Base-by-base conservation (phyloP, 768 basidiomycete genomes). In the Macrolepiota albuminosa region DNA sequence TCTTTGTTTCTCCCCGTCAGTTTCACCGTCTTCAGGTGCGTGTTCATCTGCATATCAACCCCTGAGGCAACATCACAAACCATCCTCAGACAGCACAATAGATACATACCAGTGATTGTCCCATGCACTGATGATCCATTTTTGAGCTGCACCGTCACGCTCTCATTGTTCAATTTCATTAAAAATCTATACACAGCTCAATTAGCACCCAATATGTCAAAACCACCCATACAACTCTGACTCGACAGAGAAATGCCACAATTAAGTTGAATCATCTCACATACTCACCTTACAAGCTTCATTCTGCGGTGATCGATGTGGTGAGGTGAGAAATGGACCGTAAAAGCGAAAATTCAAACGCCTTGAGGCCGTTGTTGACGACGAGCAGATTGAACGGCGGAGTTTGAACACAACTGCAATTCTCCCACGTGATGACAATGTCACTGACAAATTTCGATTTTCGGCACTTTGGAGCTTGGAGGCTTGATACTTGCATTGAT, bases 81-180 rank as follows among this genome's bases (percentile, higher is more conserved):
- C 16, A 47, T 36, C n/a, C 21, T 52, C 50, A 60, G 40, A 40
- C 45, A 51, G 34, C 54, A 36, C 57, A 26, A 46, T 10, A 29
- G 42, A 46, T 29, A 72, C 86, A 63, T 62, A 95, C 96, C 95
- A 16, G 94, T 97, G 73, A 98, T 97, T 26, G 96, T 99, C 11
- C 96, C 96, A 69, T 96, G 91, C 16, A 99, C 88, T 54, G 94
- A 77, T 0, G 93, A 93, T 33, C 97, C 97, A 68, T 99, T 98
- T 78, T 99, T 99, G 66, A 99, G 83, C 80, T 99, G 95, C 73
- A 98, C 85, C 63, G 95, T 93, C 67, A 98, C 95, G 63, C 96
- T 95, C 82, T 99, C 96, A 73, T 98, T 98, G 83, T 97, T 96
- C 78, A 99, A 77, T 83, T 98, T 99, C 96, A 98, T 99, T 81